Base-by-base conservation (phyloP, 768 basidiomycete genomes). In the Lactifluus pinguis region DNA sequence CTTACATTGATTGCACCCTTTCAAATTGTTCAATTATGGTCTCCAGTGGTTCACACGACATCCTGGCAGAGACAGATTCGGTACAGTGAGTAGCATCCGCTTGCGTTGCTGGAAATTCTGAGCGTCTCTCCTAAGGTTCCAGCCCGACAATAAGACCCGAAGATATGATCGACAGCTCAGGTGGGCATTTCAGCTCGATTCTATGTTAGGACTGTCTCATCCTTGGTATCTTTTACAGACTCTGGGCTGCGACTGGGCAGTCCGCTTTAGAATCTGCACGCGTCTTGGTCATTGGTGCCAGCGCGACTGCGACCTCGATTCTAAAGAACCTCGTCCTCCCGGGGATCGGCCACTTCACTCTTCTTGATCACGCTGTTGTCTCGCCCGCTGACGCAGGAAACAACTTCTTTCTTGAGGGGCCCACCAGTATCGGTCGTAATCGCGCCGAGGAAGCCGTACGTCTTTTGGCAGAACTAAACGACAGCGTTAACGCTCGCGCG, bases 261-360 rank as follows among this genome's bases (percentile, higher is more conserved):
- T 76, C 77, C 29, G 92, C 92, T 0, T 86, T 98, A 60, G 95
- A 98, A 72, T 79, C 84, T 3, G 80, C 93, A 13, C 82, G 86
- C 50, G 78, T 98, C 47, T 80, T 98, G 34, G 83, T 97, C 65
- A 73, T 98, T 60, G 87, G 86, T 44, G 86, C 78, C 0, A 84
- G 85, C 25, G 92, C 92, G 0, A 92, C 94, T 1, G 85, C 89
- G 2, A 91, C 93, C 36, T 87, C 91, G 51, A 83, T 91, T 66
- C 80, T 99, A 58, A 98, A 99, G 80, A 98, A 98, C 70, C 86
- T 98, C 62, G 93, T 98, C 42, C 83, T 98, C 8, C 97, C 97
- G 2, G 95, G 95, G 8, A 84, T 98, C 65, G 92, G 95, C n/a
- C 84, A 89, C 69, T 98, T 97, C 71, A 95, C 95, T 51, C 83